Conservation (phyloP, 202 grass and related monocot species). For the Setaria italica region DNA sequence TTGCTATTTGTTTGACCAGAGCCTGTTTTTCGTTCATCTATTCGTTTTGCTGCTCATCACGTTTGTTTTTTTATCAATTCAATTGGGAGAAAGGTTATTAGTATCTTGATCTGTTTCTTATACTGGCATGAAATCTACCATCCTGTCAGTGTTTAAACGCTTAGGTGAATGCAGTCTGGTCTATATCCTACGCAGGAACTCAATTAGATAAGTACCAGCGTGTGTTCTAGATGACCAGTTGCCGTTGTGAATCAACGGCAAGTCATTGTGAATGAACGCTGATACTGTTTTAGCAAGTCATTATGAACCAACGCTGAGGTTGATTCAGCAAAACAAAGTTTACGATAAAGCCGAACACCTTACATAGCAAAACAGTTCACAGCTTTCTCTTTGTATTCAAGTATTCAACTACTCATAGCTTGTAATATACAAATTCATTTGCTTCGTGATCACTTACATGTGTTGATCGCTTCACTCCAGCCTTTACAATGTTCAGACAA, state of each 20-base stretch:
- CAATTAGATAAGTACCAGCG: too few relatives aligned
- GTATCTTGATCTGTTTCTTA: not conserved
- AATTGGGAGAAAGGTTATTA: not conserved
- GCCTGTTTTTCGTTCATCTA: not conserved
- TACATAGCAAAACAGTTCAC: not conserved
- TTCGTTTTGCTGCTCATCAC: not conserved
- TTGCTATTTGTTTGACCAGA: not conserved
- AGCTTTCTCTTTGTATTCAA: not conserved
- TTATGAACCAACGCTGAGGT: too few relatives aligned
- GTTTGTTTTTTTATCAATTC: not conserved
- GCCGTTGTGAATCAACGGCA: too few relatives aligned
- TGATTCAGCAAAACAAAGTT: not conserved
- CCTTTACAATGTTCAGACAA: constrained; percentile 7
- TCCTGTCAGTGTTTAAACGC: too few relatives aligned
- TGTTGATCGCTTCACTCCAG: not conserved
- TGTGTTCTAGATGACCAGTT: too few relatives aligned
- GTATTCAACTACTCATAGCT: too few relatives aligned
- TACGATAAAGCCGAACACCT: not conserved
- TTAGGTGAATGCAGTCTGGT: too few relatives aligned
- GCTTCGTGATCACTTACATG: constrained; percentile 17
- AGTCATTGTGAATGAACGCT: too few relatives aligned
- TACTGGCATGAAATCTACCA: not conserved
- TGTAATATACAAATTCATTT: not conserved
- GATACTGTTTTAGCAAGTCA: too few relatives aligned
- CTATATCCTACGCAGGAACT: too few relatives aligned